Percentiles rank a stretch among this genome's conserved stretches.
Evolutionary conservation across 768 basidiomycete genomes (phyloP).

Genomic region (Mrakia gelida): DNA sequence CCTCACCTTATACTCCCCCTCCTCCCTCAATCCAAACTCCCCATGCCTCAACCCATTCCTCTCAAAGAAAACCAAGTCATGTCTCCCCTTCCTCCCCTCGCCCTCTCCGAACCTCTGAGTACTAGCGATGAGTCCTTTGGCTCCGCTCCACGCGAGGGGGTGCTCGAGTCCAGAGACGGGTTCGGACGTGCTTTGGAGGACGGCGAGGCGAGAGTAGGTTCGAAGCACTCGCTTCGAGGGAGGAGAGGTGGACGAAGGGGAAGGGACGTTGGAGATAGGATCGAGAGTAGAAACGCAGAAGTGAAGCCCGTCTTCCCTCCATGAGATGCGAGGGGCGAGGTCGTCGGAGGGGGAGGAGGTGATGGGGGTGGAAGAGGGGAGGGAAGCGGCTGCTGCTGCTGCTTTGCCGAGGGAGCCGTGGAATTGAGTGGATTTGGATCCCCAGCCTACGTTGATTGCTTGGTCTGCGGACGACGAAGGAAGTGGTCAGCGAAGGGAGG

Average conservation of each 20-base stretch:
- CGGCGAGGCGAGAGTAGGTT: conserved; percentile 69
- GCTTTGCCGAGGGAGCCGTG: conserved; percentile 90
- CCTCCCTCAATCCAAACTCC: conserved; percentile 65
- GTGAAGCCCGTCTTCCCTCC: conserved; percentile 88
- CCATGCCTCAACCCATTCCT: conserved; percentile 89
- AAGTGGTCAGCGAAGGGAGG: conserved; percentile 22
- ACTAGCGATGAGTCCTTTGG: conserved; percentile 75
- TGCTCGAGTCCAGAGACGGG: conserved; percentile 77
- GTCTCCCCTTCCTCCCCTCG: conserved; percentile 59
- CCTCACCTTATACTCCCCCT: conserved; percentile 64
- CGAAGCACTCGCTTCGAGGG: conserved; percentile 57
- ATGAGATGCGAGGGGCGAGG: conserved; percentile 66
- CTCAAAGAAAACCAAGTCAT: conserved; percentile 92
- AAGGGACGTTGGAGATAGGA: conserved; percentile 38
- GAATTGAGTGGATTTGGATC: conserved; percentile 93
- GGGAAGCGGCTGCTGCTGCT: conserved; percentile 54
- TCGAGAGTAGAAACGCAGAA: conserved; percentile 80
- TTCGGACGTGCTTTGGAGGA: conserved; percentile 79
- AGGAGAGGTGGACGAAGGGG: conserved; percentile 35
- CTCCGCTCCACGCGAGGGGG: conserved; percentile 74
- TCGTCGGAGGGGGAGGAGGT: conserved; percentile 63
- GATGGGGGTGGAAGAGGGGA: conserved; percentile 45
- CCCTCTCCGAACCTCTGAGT: conserved; percentile 74
- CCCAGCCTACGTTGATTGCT: conserved; percentile 96
- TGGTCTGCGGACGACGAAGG: conserved; percentile 54